A percentile compares a stretch with the other conserved stretches of the same genome.
Conservation (phyloP, 495 filamentous ascomycete species). For the Xylaria castorea region DNA sequence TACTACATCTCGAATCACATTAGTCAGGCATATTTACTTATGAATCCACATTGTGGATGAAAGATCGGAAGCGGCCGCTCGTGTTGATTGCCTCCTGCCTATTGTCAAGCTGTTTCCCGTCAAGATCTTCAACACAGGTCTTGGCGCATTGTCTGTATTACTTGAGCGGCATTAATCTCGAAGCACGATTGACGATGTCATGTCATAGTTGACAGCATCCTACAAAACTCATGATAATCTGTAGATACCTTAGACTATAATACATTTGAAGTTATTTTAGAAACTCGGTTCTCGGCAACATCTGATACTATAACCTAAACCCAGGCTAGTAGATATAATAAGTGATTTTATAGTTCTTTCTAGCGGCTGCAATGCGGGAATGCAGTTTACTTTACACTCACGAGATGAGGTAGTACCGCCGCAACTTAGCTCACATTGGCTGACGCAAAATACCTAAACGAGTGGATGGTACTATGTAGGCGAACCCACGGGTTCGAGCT, state of each 20-base stretch:
- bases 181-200: background rate
- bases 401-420: background rate
- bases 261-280: background rate
- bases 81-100: background rate
- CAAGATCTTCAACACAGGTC: background rate
- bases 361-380: background rate
- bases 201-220: background rate
- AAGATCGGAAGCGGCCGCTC: background rate
- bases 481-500: background rate
- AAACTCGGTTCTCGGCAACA: background rate
- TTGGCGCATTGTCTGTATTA: background rate
- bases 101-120: background rate
- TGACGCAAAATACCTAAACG: no score
- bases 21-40: background rate
- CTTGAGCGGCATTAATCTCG: background rate
- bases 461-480: background rate
- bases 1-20: background rate
- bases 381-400: background rate
- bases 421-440: conserved; percentile 7
- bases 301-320: background rate
- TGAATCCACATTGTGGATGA: background rate
- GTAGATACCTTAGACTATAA: background rate
- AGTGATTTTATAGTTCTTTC: background rate
- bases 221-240: background rate
- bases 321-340: background rate